Conservation (phyloP, 495 filamentous ascomycete genomes). For the Arthonia radiata region DNA sequence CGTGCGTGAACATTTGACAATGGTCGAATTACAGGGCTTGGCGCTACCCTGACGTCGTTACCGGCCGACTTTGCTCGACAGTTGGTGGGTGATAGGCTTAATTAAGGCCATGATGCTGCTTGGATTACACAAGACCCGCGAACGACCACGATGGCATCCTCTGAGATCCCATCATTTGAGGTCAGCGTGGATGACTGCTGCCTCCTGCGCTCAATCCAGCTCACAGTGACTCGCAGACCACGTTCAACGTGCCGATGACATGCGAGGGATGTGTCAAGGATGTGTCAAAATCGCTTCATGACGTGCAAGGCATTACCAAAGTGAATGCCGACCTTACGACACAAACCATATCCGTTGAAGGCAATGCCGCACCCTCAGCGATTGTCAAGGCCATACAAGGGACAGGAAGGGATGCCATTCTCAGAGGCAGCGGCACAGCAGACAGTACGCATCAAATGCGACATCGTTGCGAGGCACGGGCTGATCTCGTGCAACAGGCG, state of each 20-base stretch:
- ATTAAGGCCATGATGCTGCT: no score
- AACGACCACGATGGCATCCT: no score
- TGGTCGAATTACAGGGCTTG: no score
- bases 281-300: conserved; percentile 41
- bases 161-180: conserved; percentile 36
- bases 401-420: conserved; percentile 80
- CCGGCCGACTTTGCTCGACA: no score
- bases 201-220: neutral
- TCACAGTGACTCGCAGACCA: conserved; percentile 29
- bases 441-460: conserved; percentile 36
- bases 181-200: conserved; percentile 11
- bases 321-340: conserved; percentile 38
- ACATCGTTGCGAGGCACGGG: neutral
- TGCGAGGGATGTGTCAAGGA: conserved; percentile 72
- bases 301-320: conserved; percentile 27
- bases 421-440: conserved; percentile 65
- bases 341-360: conserved; percentile 43
- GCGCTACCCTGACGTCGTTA: no score
- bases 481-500: conserved; percentile 26
- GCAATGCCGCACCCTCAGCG: conserved; percentile 59
- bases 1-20: no score
- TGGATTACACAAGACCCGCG: no score
- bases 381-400: conserved; percentile 73
- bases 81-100: no score
- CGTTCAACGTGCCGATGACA: conserved; percentile 83